Conservation (phyloP, 768 basidiomycete genomes). For the Tulasnella sp. region DNA sequence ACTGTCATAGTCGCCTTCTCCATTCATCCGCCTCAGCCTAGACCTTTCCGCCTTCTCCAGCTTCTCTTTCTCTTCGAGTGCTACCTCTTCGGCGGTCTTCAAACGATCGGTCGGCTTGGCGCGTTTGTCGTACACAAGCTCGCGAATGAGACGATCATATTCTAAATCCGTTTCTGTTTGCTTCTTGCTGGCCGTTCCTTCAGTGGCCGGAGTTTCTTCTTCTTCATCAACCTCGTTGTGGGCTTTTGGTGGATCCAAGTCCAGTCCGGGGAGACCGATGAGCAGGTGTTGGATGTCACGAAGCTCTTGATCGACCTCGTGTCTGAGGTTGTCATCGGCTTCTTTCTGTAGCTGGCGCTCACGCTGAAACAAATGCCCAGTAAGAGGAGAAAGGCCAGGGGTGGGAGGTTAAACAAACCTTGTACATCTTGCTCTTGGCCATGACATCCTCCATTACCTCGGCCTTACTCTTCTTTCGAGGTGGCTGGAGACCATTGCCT, state of each 20-base stretch:
- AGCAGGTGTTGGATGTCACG: constrained; percentile 70
- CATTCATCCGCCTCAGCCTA: constrained; percentile 76
- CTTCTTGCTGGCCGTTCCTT: not conserved
- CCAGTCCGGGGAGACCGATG: constrained; percentile 34
- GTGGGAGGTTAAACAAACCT: constrained; percentile 40
- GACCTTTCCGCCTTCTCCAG: constrained; percentile 79
- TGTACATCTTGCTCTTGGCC: constrained; percentile 91
- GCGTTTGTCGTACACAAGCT: constrained; percentile 86
- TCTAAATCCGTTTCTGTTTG: constrained; percentile 40
- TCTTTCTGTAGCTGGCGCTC: constrained; percentile 84
- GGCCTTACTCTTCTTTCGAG: constrained; percentile 81
- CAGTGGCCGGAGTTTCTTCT: not conserved
- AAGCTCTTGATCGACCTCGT: constrained; percentile 83
- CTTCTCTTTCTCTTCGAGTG: constrained; percentile 75
- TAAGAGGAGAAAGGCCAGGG: not conserved
- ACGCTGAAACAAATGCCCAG: constrained; percentile 41
- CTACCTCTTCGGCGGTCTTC: constrained; percentile 93
- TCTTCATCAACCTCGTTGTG: not conserved
- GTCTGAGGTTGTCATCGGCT: constrained; percentile 74
- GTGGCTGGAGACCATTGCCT: constrained; percentile 44
- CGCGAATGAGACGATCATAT: constrained; percentile 88
- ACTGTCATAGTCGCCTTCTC: constrained; percentile 57
- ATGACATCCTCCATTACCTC: constrained; percentile 99
- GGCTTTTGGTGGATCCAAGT: not conserved
- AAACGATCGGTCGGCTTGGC: constrained; percentile 92